Base-by-base conservation (phyloP, 805 yeast genomes). In the Yamadazyma sp. region DNA sequence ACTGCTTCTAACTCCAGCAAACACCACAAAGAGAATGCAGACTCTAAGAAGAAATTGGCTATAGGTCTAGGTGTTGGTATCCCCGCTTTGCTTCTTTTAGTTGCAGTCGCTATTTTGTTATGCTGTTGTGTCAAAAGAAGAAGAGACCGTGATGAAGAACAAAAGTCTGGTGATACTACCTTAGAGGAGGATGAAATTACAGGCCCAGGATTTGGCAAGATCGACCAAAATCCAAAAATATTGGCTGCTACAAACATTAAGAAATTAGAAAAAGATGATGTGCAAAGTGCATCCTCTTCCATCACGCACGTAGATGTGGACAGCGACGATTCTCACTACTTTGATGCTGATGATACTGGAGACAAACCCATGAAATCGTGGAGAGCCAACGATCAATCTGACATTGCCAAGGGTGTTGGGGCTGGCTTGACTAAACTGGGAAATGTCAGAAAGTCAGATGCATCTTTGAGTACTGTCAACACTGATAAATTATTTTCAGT, bases 21-120 rank as follows among this genome's bases (percentile, higher is more conserved):
- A 20, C 19, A 20, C 1, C 18, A 17, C 5, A 24, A 35, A 10
- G 35, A 21, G 9, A 28, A 32, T 14, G 32, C 25, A 11, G 44
- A 38, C 13, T 7, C 28, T 6, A 37, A 66, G 36, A 82, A 75
- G 47, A 74, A 76, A 2, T 67, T 86, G n/a, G 96, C 95, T 0
- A 84, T 91, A 54, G 95, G 90, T 1, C 73, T 90, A 42, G 97
- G 96, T 38, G 90, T 85, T n/a, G 86, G 83, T 2, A 72, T 93
- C 32, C 95, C 96, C 1, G 54, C 74, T 0, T 62, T 77, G 3
- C 72, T 73, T 2, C 49, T 84, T 0, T 49, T 80, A 6, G 47
- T 78, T 2, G 71, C 77, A 0, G 68, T 66, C 0, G 35, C 75
- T 1, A 34, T 87, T 4, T 63, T 82, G 44, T 67, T 74, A 48